Evolutionary conservation across 495 filamentous ascomycete genomes (phyloP), one percentile per base, ranked within the genome.

Genomic region (Cairneyella variabilis): DNA sequence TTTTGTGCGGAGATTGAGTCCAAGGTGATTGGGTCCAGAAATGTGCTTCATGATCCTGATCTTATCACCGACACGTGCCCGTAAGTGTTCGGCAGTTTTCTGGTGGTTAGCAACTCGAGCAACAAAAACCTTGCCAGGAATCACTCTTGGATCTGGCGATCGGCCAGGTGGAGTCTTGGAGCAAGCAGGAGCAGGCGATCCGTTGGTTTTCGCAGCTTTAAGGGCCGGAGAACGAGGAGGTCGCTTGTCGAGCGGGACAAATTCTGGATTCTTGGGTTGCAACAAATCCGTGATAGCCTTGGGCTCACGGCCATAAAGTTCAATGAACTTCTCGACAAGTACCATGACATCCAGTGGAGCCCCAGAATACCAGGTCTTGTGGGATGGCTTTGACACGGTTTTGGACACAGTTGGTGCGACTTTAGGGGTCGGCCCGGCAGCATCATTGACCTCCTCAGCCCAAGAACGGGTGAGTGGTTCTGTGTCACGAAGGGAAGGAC

Each of bases 1-100:
- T 2, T 52, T 48, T 10, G 42, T 59, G 5, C 32, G 43, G 3
- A 49, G 43, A 40, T 56, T 63, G 18, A 21, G 10, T 6, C 60
- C 56, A 16, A 21, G 21, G 16, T 54, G 39, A n/a, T 49, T 48
- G 11, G 41, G 48, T 9, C 56, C 60, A 25, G 53, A 57, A 0
- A 63, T 57, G 40, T 51, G 45, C 37, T 57, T 63, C n/a, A 51
- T 22, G 11, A 57, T 32, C 30, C 40, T 57, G 50, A 63, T 57
- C 8, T 47, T 43, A 27, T 63, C 56, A 3, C 60, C 57, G 16
- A 34, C 42, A 3, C 16, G 48, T 21, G 60, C 47, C 21, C 60
- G 53, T 10, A 59, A 48, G 3, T 27, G 14, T 18, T 49, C 10
- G 3, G 23, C 8, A 17, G 26, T 34, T 28, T 39, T 23, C 12